These are phyloP conservation scores for Solanum phureja DNA, from an alignment of 257 asterid species.

Conservation along the genomic window DNA sequence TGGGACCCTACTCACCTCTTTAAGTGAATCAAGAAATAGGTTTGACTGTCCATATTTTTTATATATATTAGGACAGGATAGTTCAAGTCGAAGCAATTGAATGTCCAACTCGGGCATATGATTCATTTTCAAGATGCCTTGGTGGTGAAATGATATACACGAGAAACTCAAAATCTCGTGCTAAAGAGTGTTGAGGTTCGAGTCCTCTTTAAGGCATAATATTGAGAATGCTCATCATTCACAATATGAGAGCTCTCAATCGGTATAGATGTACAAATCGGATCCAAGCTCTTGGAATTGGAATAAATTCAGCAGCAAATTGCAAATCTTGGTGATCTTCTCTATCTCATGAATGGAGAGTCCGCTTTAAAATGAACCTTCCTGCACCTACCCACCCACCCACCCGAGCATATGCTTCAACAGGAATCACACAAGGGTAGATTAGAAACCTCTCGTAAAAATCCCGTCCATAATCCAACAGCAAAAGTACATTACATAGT, in stretches of 20 bases:
- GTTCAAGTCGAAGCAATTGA: not conserved
- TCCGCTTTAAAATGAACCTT: not conserved
- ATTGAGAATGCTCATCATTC: not conserved
- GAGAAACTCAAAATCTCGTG: not conserved
- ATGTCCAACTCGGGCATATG: not conserved
- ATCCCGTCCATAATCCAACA: not conserved
- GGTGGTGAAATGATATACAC: not conserved
- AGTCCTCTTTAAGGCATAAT: not conserved
- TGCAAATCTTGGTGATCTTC: not conserved
- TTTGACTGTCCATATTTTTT: not conserved
- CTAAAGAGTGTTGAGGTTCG: not conserved
- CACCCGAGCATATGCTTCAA: not conserved
- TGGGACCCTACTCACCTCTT: not conserved
- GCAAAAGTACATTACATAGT: not conserved
- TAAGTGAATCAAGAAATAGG: not conserved
- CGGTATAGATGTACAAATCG: not conserved
- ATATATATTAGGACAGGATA: not conserved
- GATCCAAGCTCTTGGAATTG: not conserved
- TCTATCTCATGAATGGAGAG: not conserved
- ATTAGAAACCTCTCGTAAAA: not conserved
- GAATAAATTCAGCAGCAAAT: not conserved
- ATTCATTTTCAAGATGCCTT: not conserved
- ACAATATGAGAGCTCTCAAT: not conserved
- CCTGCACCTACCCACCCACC: not conserved
- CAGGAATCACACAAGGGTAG: not conserved